Percentiles rank a stretch among this genome's conserved stretches.
Evolutionary conservation across 2,329 filamentous ascomycete species (phyloP).

Genomic region (Phyllosticta citribraziliensis): DNA sequence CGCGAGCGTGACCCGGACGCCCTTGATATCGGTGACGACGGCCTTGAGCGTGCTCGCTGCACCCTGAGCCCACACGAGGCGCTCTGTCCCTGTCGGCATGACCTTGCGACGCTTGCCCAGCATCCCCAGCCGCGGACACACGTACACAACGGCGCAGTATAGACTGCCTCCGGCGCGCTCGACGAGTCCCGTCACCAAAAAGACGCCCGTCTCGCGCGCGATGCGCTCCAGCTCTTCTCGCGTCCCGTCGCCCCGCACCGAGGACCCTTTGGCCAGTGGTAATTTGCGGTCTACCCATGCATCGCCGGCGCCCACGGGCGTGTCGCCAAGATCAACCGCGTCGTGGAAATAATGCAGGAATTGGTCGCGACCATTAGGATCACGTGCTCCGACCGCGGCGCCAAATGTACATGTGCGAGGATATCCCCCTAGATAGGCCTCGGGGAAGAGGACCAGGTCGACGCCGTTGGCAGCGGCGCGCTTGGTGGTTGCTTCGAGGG

Average conservation of each 20-base stretch:
- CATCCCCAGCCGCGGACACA: constrained; percentile 62
- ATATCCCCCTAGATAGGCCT: constrained; percentile 88
- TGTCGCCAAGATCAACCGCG: constrained; percentile 79
- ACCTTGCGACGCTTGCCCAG: constrained; percentile 86
- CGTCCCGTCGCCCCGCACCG: constrained; percentile 60
- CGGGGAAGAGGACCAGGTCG: constrained; percentile 76
- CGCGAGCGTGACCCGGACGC: constrained; percentile 68
- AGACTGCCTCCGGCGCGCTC: constrained; percentile 73
- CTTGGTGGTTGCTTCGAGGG: constrained; percentile 53
- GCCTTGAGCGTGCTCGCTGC: constrained; percentile 68
- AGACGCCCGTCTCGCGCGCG: constrained; percentile 67
- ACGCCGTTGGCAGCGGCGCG: constrained; percentile 51
- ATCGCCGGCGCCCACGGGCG: constrained; percentile 56
- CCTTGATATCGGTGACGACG: constrained; percentile 68
- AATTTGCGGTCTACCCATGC: constrained; percentile 60
- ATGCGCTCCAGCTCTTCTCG: constrained; percentile 70
- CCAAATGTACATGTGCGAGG: constrained; percentile 75
- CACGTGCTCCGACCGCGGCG: constrained; percentile 59
- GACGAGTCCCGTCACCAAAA: constrained; percentile 69
- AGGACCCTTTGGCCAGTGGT: constrained; percentile 36
- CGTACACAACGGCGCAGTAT: constrained; percentile 75
- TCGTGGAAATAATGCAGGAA: constrained; percentile 69
- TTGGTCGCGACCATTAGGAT: constrained; percentile 63
- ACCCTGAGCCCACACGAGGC: constrained; percentile 83
- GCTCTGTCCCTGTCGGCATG: constrained; percentile 79